phyloP scores from a whole-genome alignment of 768 basidiomycete genomes.

The Boletus subcaerulescens region DNA sequence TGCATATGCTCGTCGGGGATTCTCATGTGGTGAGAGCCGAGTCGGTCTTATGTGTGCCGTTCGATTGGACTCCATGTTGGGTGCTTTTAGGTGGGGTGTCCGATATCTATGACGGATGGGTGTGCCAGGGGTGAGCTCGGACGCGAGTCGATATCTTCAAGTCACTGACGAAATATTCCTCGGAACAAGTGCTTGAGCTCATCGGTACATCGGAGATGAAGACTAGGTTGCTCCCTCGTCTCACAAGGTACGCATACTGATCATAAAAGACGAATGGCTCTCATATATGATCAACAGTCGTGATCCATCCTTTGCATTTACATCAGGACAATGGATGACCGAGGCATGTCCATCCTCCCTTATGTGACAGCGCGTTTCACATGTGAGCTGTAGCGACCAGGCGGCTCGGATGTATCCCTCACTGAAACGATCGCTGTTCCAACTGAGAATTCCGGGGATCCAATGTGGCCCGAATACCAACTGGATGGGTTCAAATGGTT shows the following conservation, averaged over 20 bases:
- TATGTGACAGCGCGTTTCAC: neutral
- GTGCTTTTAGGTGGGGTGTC: slow-evolving; percentile 57
- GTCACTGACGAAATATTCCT: neutral
- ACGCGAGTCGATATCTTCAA: neutral
- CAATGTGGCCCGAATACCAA: slow-evolving; percentile 50
- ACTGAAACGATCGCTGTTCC: slow-evolving; percentile 62
- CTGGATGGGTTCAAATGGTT: slow-evolving; percentile 82
- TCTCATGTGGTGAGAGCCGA: slow-evolving; percentile 49
- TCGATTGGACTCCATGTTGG: neutral
- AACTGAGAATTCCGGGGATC: slow-evolving; percentile 29
- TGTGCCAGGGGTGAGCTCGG: slow-evolving; percentile 50
- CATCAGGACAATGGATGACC: slow-evolving; percentile 85
- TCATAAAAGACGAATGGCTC: neutral
- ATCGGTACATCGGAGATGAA: slow-evolving; percentile 60
- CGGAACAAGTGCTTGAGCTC: slow-evolving; percentile 55
- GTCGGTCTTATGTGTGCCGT: neutral
- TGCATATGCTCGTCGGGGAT: slow-evolving; percentile 59
- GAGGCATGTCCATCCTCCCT: slow-evolving; percentile 40
- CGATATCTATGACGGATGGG: slow-evolving; percentile 79
- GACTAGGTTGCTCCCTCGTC: slow-evolving; percentile 51
- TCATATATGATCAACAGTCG: slow-evolving; percentile 40
- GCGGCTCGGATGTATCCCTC: slow-evolving; percentile 72
- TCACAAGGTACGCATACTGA: slow-evolving; percentile 49
- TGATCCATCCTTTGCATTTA: slow-evolving; percentile 59
- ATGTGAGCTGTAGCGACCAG: slow-evolving; percentile 47